Evolutionary conservation across 495 filamentous ascomycete genomes (phyloP), one percentile per base, ranked within the genome.

Genomic region (Articulospora tetracladia): DNA sequence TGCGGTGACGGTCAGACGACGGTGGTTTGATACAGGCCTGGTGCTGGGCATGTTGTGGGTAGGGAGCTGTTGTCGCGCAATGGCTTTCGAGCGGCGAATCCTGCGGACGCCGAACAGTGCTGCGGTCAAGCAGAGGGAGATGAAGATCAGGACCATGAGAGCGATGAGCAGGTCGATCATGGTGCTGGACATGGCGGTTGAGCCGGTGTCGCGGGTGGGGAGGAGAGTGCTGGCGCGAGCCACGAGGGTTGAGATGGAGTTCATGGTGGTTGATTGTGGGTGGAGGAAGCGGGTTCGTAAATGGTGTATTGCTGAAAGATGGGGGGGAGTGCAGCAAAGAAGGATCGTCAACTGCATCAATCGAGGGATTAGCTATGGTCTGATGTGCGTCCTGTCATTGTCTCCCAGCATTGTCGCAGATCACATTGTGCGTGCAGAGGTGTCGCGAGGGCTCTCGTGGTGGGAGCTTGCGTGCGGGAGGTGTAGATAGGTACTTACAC

Each of bases 101-200:
- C 84, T 82, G 70, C 89, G 88, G 59, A 98, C 73, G 60, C 91
- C 65, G 41, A 91, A 74, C 34, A 97, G 85, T 19, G 75, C 74
- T 54, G 78, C 86, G 46, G 89, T 78, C 30, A 92, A 77, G 46
- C 81, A 63, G 53, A 96, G 76, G 48, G 78, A 84, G 65, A 91
- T 69, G 60, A 92, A 78, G 64, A 92, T 71, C 27, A 98, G 77
- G 61, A 87, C 85, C 56, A 98, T 75, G 17, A 98, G 85, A 28
- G 84, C 81, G 66, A 96, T 91, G 63, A 93, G 75, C 34, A 94
- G 83, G 66, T 88, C 85, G 69, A 90, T 75, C 71, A 88, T 83
- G 20, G 83, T 78, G 19, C 75, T 74, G 17, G 79, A 78, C 71
- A 71, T 78, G 68, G 65, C 41, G 11, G 64, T 72, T 66, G 74